A percentile compares a stretch with the other conserved stretches of the same genome.
Evolutionary conservation across 2,329 filamentous ascomycete genomes (phyloP).

Genomic region (Colletotrichum sp.): DNA sequence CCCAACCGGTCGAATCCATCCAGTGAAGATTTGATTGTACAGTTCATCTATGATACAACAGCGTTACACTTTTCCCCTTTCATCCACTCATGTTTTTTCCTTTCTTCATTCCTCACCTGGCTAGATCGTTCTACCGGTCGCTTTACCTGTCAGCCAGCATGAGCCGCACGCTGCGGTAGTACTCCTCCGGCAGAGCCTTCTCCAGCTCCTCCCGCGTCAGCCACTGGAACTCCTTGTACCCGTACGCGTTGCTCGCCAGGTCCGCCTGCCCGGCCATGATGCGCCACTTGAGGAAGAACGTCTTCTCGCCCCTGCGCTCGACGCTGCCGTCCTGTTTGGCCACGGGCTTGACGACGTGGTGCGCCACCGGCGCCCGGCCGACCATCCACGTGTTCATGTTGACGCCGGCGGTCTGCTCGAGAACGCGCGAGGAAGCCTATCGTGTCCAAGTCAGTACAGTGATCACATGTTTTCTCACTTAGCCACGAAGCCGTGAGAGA

Average conservation of each 20-base stretch:
- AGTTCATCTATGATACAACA: conserved; percentile 44
- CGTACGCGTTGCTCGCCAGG: conserved; percentile 72
- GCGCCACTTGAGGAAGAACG: conserved; percentile 93
- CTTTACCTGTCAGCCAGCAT: conserved; percentile 80
- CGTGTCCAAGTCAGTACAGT: neutral
- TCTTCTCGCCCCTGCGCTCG: conserved; percentile 71
- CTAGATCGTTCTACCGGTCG: neutral
- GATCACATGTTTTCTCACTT: neutral
- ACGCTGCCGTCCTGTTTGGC: conserved; percentile 47
- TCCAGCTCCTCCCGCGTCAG: conserved; percentile 87
- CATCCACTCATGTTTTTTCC: neutral
- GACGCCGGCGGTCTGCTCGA: conserved; percentile 78
- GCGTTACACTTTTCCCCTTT: conserved; percentile 24
- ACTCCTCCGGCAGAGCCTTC: conserved; percentile 66
- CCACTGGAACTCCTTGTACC: conserved; percentile 88
- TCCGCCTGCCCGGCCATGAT: conserved; percentile 98
- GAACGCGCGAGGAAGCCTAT: conserved; percentile 81
- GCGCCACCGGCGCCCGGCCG: conserved; percentile 86
- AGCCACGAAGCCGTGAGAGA: neutral
- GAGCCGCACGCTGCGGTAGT: conserved; percentile 78
- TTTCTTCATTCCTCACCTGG: neutral
- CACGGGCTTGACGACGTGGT: conserved; percentile 66
- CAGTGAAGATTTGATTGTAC: conserved; percentile 23
- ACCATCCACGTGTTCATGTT: conserved; percentile 99
- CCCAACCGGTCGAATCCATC: neutral